Evolutionary conservation across 208 protist genomes (phyloP).

Genomic region (Trypanosoma avium): DNA sequence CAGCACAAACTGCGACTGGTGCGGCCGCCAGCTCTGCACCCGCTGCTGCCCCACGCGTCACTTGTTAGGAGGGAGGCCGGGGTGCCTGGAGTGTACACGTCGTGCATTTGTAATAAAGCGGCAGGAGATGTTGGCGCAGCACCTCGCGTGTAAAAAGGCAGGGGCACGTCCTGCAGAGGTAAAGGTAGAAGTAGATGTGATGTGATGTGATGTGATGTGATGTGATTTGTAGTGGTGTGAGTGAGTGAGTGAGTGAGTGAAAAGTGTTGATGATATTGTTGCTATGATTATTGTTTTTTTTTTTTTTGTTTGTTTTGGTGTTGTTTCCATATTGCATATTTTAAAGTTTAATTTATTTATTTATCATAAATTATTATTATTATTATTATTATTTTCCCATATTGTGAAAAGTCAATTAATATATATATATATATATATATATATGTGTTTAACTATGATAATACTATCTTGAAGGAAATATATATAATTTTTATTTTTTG

Average conservation of each 20-base stretch:
- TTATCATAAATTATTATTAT: not conserved
- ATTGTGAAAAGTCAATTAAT: not conserved
- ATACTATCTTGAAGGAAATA: too few relatives aligned
- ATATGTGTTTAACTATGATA: not conserved
- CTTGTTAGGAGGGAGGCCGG: slow-evolving; percentile 65
- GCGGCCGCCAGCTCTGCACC: slow-evolving; percentile 67
- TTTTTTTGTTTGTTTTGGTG: not conserved
- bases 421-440: slow-evolving; percentile 5
- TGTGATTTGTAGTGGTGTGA: not conserved
- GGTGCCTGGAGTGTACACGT: slow-evolving; percentile 61
- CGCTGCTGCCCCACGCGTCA: slow-evolving; percentile 72
- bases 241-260: not conserved
- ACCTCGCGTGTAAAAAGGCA: slow-evolving; percentile 16
- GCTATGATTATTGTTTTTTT: not conserved
- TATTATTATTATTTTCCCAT: not conserved
- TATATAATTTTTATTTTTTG: too few relatives aligned
- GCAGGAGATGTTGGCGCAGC: slow-evolving; percentile 37
- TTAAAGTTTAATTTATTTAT: not conserved
- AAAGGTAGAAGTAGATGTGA: slow-evolving; percentile 1
- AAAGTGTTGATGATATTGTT: not conserved
- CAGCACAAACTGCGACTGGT: slow-evolving; percentile 85
- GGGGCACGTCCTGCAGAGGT: slow-evolving; percentile 1
- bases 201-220: too few relatives aligned
- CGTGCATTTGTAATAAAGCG: slow-evolving; percentile 49
- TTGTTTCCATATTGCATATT: slow-evolving; percentile 10